Evolutionary conservation across 176 grass and related monocot species (phyloP).

Genomic region (Metroxylon sagu): DNA sequence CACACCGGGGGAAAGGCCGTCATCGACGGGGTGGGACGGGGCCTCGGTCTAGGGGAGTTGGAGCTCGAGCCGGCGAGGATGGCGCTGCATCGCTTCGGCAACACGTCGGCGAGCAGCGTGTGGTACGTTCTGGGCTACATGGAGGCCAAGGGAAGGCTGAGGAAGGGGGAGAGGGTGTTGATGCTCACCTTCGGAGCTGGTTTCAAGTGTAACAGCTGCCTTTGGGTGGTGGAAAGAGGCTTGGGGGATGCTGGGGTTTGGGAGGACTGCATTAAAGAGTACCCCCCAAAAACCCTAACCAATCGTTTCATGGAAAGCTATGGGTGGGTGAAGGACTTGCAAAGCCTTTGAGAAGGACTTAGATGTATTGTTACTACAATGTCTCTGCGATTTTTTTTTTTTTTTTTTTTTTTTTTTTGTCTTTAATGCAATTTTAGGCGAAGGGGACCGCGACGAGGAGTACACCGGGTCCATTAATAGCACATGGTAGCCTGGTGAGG

Average conservation of each 20-base stretch:
- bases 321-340: slow-evolving; percentile 68
- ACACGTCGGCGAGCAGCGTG: slow-evolving; percentile 96
- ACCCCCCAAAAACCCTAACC: slow-evolving; percentile 54
- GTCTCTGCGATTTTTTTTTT: too few species aligned
- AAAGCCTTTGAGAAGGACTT: too few species aligned
- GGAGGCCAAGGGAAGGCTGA: slow-evolving; percentile 64
- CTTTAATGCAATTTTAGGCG: too few species aligned
- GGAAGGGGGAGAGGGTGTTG: slow-evolving; percentile 49
- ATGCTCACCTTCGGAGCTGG: slow-evolving; percentile 96
- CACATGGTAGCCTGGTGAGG: too few species aligned
- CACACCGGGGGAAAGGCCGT: slow-evolving; percentile 75
- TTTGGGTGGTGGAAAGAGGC: slow-evolving; percentile 53
- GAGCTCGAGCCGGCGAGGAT: slow-evolving; percentile 80
- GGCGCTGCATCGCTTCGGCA: slow-evolving; percentile 86
- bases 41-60: slow-evolving; percentile 40
- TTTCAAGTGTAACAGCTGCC: slow-evolving; percentile 95
- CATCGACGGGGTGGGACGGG: slow-evolving; percentile 70
- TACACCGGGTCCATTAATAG: too few species aligned
- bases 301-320: slow-evolving; percentile 79
- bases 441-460: too few species aligned
- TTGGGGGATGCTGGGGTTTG: slow-evolving; percentile 47
- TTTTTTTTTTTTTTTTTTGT: too few species aligned
- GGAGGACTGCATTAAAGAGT: slow-evolving; percentile 51
- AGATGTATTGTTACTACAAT: too few species aligned
- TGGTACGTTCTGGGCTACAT: slow-evolving; percentile 86